Evolutionary conservation across 257 asterid genomes (phyloP).

Genomic region (Nicotiana benthamiana): DNA sequence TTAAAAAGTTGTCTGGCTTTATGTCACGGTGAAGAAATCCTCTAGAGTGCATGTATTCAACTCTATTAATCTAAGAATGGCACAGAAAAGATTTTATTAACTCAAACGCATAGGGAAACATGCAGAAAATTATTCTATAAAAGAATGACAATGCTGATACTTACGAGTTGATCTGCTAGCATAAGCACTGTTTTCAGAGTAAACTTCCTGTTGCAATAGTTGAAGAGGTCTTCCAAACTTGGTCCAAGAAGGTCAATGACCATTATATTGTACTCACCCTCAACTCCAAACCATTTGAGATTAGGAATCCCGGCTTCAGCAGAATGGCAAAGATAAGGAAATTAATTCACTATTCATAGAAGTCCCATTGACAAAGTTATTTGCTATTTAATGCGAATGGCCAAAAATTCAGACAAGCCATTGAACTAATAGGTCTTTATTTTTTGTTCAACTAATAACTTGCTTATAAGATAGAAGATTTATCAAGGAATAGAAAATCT

Average conservation of each 20-base stretch:
- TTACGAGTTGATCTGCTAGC: slow-evolving; percentile 91
- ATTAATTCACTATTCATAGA: not conserved
- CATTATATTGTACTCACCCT: slow-evolving; percentile 76
- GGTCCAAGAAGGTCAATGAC: slow-evolving; percentile 96
- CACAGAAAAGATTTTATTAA: not conserved
- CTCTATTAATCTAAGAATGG: slow-evolving; percentile 69
- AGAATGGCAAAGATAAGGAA: slow-evolving; percentile 13
- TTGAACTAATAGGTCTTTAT: not conserved
- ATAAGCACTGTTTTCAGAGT: slow-evolving; percentile 76
- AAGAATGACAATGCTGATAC: slow-evolving; percentile 14
- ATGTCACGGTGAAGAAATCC: slow-evolving; percentile 97
- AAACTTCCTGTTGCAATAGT: slow-evolving; percentile 72
- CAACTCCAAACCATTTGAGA: slow-evolving; percentile 89
- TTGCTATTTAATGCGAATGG: not conserved
- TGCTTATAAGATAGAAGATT: not conserved
- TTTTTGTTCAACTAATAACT: not conserved
- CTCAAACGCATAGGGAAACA: slow-evolving; percentile 7
- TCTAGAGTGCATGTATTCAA: slow-evolving; percentile 88
- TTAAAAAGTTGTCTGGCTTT: slow-evolving; percentile 90
- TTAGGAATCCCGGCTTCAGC: slow-evolving; percentile 75
- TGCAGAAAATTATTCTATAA: slow-evolving; percentile 4
- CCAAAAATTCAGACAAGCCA: not conserved
- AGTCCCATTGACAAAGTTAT: not conserved
- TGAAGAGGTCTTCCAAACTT: slow-evolving; percentile 85
- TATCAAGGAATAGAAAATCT: not conserved